Evolutionary conservation across 2,329 filamentous ascomycete species (phyloP).

Genomic region (Penicillium sp.): DNA sequence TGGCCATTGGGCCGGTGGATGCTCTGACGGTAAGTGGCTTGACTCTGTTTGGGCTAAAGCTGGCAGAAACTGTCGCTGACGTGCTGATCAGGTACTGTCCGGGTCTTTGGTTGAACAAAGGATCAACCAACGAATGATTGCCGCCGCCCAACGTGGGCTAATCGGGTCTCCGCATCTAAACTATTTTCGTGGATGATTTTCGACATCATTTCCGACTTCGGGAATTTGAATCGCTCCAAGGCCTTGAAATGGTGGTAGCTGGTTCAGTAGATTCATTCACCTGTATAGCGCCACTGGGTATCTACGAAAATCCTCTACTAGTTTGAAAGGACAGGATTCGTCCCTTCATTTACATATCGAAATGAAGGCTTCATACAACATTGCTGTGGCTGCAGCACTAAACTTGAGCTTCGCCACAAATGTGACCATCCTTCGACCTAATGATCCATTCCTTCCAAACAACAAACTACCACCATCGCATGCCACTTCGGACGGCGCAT

Average conservation of each 20-base stretch:
- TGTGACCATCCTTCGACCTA: conserved; percentile 19
- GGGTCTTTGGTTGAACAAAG: conserved; percentile 18
- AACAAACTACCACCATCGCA: conserved; percentile 25
- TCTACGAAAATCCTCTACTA: neutral
- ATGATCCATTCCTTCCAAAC: conserved; percentile 22
- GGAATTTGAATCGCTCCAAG: neutral
- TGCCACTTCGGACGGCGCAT: conserved; percentile 18
- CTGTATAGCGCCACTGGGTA: neutral
- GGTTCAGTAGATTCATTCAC: neutral
- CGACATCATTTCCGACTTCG: neutral
- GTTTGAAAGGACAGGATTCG: neutral
- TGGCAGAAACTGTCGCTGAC: neutral
- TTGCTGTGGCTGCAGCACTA: conserved; percentile 9
- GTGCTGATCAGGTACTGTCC: conserved; percentile 22
- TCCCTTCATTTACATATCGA: neutral
- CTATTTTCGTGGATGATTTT: neutral
- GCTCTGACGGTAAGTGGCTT: conserved; percentile 42
- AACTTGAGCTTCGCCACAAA: conserved; percentile 8
- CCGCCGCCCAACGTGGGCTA: conserved; percentile 4
- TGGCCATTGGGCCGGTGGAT: conserved; percentile 42
- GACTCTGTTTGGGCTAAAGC: neutral
- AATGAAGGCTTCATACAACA: conserved; percentile 13
- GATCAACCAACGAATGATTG: conserved; percentile 4
- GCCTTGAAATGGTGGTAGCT: neutral
- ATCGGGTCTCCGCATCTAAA: neutral